Percentiles rank a stretch among this genome's conserved stretches.
These are phyloP conservation scores for Colletotrichum agaves DNA, from an alignment of 2,329 filamentous ascomycete genomes.

Conservation along the genomic window DNA sequence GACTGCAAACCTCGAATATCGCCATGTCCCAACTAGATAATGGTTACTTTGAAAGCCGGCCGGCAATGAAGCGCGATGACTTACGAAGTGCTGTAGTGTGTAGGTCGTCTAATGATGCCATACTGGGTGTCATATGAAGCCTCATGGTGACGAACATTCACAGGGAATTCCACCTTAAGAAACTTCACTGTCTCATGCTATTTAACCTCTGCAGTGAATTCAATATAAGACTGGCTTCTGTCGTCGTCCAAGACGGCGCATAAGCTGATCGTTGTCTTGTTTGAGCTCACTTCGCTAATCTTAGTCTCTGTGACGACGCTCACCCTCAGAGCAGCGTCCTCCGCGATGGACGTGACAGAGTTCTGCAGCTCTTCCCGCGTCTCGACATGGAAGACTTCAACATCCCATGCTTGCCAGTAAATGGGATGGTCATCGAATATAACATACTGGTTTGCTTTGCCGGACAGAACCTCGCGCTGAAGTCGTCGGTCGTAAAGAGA, in stretches of 20 bases:
- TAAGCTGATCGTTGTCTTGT: slow-evolving; percentile 72
- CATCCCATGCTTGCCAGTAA: slow-evolving; percentile 79
- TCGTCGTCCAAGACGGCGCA: slow-evolving; percentile 53
- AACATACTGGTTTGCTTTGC: slow-evolving; percentile 73
- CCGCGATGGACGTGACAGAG: slow-evolving; percentile 61
- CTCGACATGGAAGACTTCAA: slow-evolving; percentile 74
- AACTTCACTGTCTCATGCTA: slow-evolving; percentile 78
- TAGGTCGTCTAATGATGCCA: slow-evolving; percentile 72
- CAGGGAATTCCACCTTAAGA: slow-evolving; percentile 77
- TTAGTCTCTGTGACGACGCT: slow-evolving; percentile 69
- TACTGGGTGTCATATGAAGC: slow-evolving; percentile 77
- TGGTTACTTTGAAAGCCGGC: neutral
- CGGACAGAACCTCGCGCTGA: slow-evolving; percentile 66
- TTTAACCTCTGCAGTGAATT: slow-evolving; percentile 71
- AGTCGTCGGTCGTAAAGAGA: slow-evolving; percentile 69
- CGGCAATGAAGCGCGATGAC: slow-evolving; percentile 43
- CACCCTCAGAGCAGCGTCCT: slow-evolving; percentile 62
- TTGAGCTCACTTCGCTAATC: slow-evolving; percentile 72
- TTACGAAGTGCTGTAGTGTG: slow-evolving; percentile 74
- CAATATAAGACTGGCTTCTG: slow-evolving; percentile 60
- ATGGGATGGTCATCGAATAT: slow-evolving; percentile 77
- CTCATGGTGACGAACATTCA: slow-evolving; percentile 72
- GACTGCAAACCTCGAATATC: slow-evolving; percentile 81
- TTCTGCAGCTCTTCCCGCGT: slow-evolving; percentile 68
- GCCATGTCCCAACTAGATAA: slow-evolving; percentile 72